Base-by-base conservation (phyloP, 108 stramenopile genomes). In the Pseudonitzschia multiseries region DNA sequence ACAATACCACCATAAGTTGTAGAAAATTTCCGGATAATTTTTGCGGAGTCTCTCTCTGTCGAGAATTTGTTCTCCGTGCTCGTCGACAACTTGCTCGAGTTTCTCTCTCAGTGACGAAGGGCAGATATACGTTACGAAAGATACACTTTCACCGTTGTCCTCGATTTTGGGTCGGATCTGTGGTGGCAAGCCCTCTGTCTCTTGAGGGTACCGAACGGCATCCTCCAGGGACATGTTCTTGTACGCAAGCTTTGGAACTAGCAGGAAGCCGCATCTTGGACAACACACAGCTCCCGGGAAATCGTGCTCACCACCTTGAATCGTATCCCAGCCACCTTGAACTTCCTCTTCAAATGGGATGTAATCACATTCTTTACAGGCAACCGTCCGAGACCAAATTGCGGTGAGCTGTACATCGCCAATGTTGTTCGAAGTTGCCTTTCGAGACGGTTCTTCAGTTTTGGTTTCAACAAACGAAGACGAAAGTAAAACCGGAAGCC, bases 1-100 rank as follows among this genome's bases (percentile, higher is more conserved):
- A 57, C 84, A 89, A 62, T 84, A 92, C 93, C 93, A 94, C 91
- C 90, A 94, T 57, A 94, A 76, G 67, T 94, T 94, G 73, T 86
- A 92, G 44, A 88, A 92, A 27, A 89, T 44, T 41, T 86, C 84
- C 6, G 93, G 89, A 57, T 94, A 81, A 21, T 84, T 60, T 48
- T 78, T 67, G 36, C 83, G 71, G 24, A 94, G 73, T 21, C 73
- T 68, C 8, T 92, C 91, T 31, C 93, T 72, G 24, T 82, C 71
- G n/a, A 94, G 74, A 40, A 85, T 75, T 59, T 79, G 84, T 82
- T 94, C 93, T 50, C 93, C 93, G 44, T 84, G 72, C 59, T 89
- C 86, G 40, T 83, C 76, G 22, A 92, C 76, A 21, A 86, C 79
- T 43, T 80, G 83, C 65, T 94, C 93, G 14, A 93, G 78, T 27